Evolutionary conservation across 768 basidiomycete species (phyloP).

Genomic region (Kwoniella mangroviensis): DNA sequence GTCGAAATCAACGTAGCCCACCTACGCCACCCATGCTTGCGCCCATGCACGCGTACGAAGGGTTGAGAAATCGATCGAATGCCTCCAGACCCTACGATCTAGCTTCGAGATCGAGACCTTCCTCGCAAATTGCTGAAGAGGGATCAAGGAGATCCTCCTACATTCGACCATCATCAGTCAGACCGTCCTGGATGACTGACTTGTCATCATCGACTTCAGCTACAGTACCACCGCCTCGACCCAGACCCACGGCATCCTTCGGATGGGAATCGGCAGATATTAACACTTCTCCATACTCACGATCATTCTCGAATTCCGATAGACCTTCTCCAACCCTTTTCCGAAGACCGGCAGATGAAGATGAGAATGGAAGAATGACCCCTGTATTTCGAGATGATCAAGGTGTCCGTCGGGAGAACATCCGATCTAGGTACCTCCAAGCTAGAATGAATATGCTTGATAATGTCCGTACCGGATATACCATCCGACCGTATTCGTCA

Average conservation of each 20-base stretch:
- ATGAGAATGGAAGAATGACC: background rate
- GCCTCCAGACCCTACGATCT: conserved; percentile 18
- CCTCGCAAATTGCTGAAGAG: conserved; percentile 2
- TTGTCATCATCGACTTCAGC: background rate
- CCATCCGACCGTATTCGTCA: background rate
- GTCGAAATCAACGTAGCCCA: conserved; percentile 14
- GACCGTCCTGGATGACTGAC: conserved; percentile 4
- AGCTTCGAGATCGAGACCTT: conserved; percentile 8
- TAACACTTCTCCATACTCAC: background rate
- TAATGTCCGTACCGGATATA: background rate
- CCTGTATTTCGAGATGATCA: background rate
- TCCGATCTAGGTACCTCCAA: conserved; percentile 15
- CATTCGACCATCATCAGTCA: background rate
- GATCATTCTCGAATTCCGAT: background rate
- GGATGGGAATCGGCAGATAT: conserved; percentile 14
- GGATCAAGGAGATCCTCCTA: background rate
- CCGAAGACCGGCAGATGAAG: background rate
- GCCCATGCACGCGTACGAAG: conserved; percentile 5
- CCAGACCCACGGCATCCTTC: conserved; percentile 2
- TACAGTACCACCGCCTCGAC: conserved; percentile 20
- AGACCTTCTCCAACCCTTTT: background rate
- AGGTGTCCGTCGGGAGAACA: background rate
- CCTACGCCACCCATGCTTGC: conserved; percentile 2
- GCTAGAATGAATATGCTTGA: conserved; percentile 13
- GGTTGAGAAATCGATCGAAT: background rate